phyloP scores from a whole-genome alignment of 2,329 filamentous ascomycete species.

The Diaporthe velutina region DNA sequence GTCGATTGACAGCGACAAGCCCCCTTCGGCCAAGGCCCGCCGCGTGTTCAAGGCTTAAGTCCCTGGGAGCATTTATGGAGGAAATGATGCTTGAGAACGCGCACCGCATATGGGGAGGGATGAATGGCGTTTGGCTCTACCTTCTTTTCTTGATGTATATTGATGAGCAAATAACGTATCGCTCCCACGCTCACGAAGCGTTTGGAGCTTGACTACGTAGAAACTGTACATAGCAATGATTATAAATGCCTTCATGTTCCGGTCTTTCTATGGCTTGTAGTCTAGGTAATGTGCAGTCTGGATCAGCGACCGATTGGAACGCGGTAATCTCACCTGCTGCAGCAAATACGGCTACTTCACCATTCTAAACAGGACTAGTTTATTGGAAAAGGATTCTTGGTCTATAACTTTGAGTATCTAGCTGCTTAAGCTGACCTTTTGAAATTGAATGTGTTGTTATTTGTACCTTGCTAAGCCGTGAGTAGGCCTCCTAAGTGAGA shows the following conservation, averaged over 20 bases:
- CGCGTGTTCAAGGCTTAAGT: constrained; percentile 19
- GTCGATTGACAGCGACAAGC: constrained; percentile 25
- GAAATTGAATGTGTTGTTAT: too few relatives aligned
- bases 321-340: too few relatives aligned
- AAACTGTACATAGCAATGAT: constrained; percentile 29
- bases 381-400: too few relatives aligned
- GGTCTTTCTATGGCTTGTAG: not conserved
- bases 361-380: too few relatives aligned
- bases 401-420: too few relatives aligned
- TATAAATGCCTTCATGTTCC: not conserved
- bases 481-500: too few relatives aligned
- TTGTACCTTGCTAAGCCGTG: too few relatives aligned
- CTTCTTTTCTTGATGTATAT: constrained; percentile 28
- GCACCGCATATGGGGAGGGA: not conserved
- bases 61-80: not conserved
- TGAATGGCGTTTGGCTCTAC: not conserved
- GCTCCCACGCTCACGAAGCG: not conserved
- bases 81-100: not conserved
- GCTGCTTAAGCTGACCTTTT: too few relatives aligned
- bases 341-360: too few relatives aligned
- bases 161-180: not conserved
- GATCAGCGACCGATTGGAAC: too few relatives aligned
- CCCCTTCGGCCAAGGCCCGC: not conserved
- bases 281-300: too few relatives aligned
- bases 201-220: not conserved